Evolutionary conservation across 805 yeast species (phyloP).

Genomic region (Lipomyces kockii): DNA sequence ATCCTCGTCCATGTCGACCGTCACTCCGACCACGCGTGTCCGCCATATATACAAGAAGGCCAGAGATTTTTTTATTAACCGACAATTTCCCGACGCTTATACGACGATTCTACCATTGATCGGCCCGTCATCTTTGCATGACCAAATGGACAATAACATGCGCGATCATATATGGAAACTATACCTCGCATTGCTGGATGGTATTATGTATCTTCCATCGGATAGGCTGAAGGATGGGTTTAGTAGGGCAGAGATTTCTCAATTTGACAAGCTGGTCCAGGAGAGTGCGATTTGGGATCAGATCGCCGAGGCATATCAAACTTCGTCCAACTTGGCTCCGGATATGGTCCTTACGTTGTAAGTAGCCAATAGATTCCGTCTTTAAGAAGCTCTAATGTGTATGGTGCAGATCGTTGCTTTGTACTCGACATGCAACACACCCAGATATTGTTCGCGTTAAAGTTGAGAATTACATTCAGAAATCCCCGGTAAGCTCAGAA

Average conservation of each 20-base stretch:
- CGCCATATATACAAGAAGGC: constrained; percentile 17
- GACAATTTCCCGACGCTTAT: constrained; percentile 29
- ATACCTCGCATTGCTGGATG: constrained; percentile 29
- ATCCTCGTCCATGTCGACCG: constrained; percentile 16
- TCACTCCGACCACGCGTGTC: constrained; percentile 12
- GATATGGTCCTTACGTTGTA: constrained; percentile 13
- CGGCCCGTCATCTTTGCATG: constrained; percentile 13
- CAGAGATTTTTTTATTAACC: constrained; percentile 17
- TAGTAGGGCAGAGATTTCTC: constrained; percentile 11
- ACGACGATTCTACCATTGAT: constrained; percentile 18
- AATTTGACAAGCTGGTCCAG: constrained; percentile 3
- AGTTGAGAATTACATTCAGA: constrained; percentile 10
- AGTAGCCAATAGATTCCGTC: background rate
- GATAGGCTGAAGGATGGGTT: constrained; percentile 10
- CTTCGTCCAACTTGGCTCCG: background rate
- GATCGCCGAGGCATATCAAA: constrained; percentile 2
- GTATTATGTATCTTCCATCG: constrained; percentile 13
- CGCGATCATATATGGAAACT: constrained; percentile 23
- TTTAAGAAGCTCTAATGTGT: background rate
- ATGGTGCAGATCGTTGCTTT: constrained; percentile 9
- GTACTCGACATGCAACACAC: constrained; percentile 13
- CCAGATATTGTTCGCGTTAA: constrained; percentile 10
- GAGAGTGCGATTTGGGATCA: constrained; percentile 18
- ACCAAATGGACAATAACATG: background rate
- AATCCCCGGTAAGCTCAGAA: background rate